A percentile compares a stretch with the other conserved stretches of the same genome.
Conservation (phyloP, 192 early-diverging fungal genomes). For the Rhizophagus sp. region DNA sequence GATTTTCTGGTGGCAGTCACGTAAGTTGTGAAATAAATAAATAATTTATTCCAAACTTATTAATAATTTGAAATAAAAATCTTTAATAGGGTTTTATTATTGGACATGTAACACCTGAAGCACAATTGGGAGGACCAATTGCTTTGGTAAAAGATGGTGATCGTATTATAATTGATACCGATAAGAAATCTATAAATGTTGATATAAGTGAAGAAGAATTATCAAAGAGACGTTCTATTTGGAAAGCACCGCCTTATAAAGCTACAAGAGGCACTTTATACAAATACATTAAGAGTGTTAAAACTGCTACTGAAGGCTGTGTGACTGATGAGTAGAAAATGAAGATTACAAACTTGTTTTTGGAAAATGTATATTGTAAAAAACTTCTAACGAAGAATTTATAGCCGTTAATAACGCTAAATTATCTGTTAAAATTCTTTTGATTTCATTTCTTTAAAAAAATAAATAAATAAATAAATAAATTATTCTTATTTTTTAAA, state of each 20-base stretch:
- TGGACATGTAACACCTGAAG: slow-evolving; percentile 98
- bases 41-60: background rate
- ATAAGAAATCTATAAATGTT: slow-evolving; percentile 71
- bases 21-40: slow-evolving; percentile 42
- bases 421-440: no score
- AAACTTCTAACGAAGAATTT: no score
- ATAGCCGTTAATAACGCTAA: no score
- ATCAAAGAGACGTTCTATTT: slow-evolving; percentile 62
- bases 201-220: slow-evolving; percentile 80
- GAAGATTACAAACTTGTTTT: no score
- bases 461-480: no score
- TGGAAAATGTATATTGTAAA: no score
- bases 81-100: slow-evolving; percentile 90
- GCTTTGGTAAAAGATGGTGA: slow-evolving; percentile 91
- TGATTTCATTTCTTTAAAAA: no score
- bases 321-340: slow-evolving; percentile 75
- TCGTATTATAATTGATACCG: slow-evolving; percentile 86
- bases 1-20: slow-evolving; percentile 98
- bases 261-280: slow-evolving; percentile 85
- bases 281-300: slow-evolving; percentile 92
- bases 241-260: slow-evolving; percentile 87
- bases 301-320: slow-evolving; percentile 77
- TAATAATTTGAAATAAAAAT: slow-evolving; percentile 22
- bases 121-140: slow-evolving; percentile 95
- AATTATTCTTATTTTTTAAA: no score